Conservation (phyloP, 257 asterid genomes). For the Mentha longifolia region DNA sequence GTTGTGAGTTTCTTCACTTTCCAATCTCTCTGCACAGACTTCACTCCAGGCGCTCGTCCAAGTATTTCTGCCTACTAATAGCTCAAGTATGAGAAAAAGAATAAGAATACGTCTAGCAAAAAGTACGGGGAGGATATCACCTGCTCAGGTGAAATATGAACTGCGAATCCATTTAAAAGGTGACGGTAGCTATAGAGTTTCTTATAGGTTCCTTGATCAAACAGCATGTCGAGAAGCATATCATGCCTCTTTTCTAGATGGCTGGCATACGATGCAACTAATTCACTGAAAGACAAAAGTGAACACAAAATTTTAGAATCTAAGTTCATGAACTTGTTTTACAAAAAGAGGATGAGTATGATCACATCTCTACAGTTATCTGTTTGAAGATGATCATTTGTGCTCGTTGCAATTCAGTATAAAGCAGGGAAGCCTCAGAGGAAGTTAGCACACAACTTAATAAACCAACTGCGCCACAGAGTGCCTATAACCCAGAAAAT, state of each 20-base stretch:
- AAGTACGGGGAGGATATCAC: conserved; percentile 50
- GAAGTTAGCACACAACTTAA: background rate
- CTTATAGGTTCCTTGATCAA: conserved; percentile 77
- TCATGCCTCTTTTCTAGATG: conserved; percentile 90
- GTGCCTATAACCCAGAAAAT: conserved; percentile 2
- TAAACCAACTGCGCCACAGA: background rate
- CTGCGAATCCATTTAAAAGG: conserved; percentile 93
- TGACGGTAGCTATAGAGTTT: conserved; percentile 94
- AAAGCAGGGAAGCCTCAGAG: conserved; percentile 11
- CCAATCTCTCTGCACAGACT: conserved; percentile 94
- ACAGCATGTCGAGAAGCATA: conserved; percentile 91
- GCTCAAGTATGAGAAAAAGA: conserved; percentile 48
- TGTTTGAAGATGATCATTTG: background rate
- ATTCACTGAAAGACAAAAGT: conserved; percentile 62
- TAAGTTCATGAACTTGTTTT: conserved; percentile 19
- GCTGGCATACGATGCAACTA: conserved; percentile 65
- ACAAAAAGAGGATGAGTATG: conserved; percentile 13
- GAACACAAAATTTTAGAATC: conserved; percentile 24
- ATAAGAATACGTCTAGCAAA: conserved; percentile 1
- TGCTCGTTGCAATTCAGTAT: background rate
- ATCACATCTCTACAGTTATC: conserved; percentile 15
- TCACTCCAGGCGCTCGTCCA: conserved; percentile 80
- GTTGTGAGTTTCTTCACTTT: conserved; percentile 93
- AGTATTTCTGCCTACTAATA: conserved; percentile 91
- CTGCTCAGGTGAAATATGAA: conserved; percentile 87